Conservation (phyloP, 1,139 yeast genomes). For the Candida glucosophila region DNA sequence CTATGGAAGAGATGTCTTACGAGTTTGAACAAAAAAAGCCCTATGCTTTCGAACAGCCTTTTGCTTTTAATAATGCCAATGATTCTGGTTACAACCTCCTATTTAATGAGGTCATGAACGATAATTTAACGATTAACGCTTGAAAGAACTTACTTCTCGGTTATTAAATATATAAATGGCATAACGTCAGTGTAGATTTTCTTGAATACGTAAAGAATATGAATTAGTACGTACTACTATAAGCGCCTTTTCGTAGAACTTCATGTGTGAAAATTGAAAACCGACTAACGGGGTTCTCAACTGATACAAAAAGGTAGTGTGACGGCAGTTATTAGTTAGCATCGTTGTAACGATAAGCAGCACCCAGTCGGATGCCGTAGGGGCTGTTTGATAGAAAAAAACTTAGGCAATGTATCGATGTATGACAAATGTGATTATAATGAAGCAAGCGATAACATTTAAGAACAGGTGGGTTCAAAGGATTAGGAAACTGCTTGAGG, state of each 20-base stretch:
- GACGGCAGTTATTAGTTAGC: too few species aligned
- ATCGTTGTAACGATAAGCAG: too few species aligned
- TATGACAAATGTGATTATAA: conserved; percentile 8
- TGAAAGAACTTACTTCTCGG: conserved; percentile 4
- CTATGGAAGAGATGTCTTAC: neutral
- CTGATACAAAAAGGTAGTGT: too few species aligned
- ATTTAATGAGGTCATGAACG: conserved; percentile 23
- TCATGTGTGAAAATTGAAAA: too few species aligned
- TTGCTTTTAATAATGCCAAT: conserved; percentile 1
- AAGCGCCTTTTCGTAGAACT: too few species aligned
- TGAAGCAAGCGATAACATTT: conserved; percentile 12
- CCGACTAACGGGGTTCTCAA: too few species aligned
- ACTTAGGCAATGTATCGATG: too few species aligned
- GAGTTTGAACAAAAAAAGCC: neutral
- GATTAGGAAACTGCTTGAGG: conserved; percentile 22
- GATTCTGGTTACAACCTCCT: conserved; percentile 15
- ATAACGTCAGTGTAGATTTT: neutral
- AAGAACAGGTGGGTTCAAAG: conserved; percentile 19
- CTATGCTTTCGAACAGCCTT: conserved; percentile 5
- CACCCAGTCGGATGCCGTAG: too few species aligned
- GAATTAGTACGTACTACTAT: too few species aligned
- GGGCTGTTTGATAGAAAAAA: too few species aligned
- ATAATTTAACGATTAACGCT: conserved; percentile 11
- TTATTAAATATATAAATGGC: too few species aligned
- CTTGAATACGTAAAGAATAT: conserved; percentile 1